Evolutionary conservation across 1,284 basidiomycete species (phyloP).

Genomic region (Cryptococcus hybrid): DNA sequence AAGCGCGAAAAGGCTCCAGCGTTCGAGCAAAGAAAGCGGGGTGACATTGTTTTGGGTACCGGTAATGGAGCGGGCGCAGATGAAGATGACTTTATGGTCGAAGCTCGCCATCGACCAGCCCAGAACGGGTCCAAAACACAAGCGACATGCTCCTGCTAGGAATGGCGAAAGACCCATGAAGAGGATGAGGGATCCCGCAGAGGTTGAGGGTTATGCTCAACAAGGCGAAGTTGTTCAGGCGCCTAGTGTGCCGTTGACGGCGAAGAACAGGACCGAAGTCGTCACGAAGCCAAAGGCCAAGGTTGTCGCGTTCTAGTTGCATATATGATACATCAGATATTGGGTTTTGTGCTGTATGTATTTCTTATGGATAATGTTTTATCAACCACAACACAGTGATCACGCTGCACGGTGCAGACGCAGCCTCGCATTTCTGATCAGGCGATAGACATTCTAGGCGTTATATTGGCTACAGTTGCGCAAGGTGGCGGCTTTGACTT

Average conservation of each 20-base stretch:
- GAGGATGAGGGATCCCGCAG: slow-evolving; percentile 9
- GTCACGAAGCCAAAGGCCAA: slow-evolving; percentile 22
- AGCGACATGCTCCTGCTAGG: slow-evolving; percentile 34
- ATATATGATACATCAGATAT: neutral
- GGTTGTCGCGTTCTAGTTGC: slow-evolving; percentile 26
- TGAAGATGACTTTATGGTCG: slow-evolving; percentile 87
- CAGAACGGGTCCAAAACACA: slow-evolving; percentile 16
- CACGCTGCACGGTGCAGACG: too few species aligned
- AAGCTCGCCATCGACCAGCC: slow-evolving; percentile 61
- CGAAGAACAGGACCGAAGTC: slow-evolving; percentile 5
- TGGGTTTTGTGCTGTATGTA: too few species aligned
- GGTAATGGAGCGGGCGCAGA: slow-evolving; percentile 65
- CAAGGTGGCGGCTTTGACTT: too few species aligned
- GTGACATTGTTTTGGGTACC: slow-evolving; percentile 20
- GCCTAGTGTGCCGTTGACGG: slow-evolving; percentile 8
- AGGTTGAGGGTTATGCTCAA: slow-evolving; percentile 6
- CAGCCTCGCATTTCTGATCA: too few species aligned
- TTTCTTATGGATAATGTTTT: too few species aligned
- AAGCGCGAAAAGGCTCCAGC: slow-evolving; percentile 50
- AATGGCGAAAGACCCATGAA: slow-evolving; percentile 33
- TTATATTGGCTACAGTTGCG: too few species aligned
- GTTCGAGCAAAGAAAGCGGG: slow-evolving; percentile 68
- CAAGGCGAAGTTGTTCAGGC: neutral
- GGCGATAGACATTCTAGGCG: too few species aligned
- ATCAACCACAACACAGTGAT: too few species aligned